Percentiles rank a stretch among this genome's conserved stretches.
Evolutionary conservation across 1,284 basidiomycete species (phyloP).

Genomic region (Mycena citricolor): DNA sequence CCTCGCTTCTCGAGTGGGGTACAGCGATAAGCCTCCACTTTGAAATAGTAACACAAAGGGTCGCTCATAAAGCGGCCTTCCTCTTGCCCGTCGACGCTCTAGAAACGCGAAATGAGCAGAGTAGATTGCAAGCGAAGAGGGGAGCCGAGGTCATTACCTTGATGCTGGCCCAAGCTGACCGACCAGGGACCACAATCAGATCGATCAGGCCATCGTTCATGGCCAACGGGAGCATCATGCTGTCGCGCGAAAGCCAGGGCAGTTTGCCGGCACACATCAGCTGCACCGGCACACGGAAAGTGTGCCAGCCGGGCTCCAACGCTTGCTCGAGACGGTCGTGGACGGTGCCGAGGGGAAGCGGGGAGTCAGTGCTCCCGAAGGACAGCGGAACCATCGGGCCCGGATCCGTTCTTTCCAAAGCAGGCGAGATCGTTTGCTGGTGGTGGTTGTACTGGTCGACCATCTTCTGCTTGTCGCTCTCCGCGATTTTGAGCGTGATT

Average conservation of each 20-base stretch:
- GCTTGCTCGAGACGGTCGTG: slow-evolving; percentile 13
- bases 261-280: slow-evolving; percentile 20
- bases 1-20: slow-evolving; percentile 18
- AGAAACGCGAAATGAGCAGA: too few relatives aligned
- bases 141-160: slow-evolving; percentile 2
- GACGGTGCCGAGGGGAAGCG: slow-evolving; percentile 14
- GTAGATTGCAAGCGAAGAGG: too few relatives aligned
- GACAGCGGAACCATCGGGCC: slow-evolving; percentile 18
- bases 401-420: neutral
- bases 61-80: slow-evolving; percentile 18
- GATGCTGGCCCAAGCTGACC: slow-evolving; percentile 14
- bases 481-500: slow-evolving; percentile 21
- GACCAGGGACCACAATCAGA: slow-evolving; percentile 17
- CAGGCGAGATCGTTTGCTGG: slow-evolving; percentile 8
- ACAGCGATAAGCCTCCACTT: slow-evolving; percentile 23
- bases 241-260: slow-evolving; percentile 23
- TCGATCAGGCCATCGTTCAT: slow-evolving; percentile 22
- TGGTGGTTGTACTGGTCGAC: slow-evolving; percentile 16
- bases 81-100: slow-evolving; percentile 22
- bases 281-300: slow-evolving; percentile 20
- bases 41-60: slow-evolving; percentile 17
- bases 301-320: slow-evolving; percentile 21
- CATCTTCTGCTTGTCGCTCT: slow-evolving; percentile 20
- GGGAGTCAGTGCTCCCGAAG: slow-evolving; percentile 14
- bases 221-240: slow-evolving; percentile 21